A percentile compares a stretch with the other conserved stretches of the same genome.
Evolutionary conservation across 108 stramenopile genomes (phyloP).

Genomic region (Craspedostauros australis): DNA sequence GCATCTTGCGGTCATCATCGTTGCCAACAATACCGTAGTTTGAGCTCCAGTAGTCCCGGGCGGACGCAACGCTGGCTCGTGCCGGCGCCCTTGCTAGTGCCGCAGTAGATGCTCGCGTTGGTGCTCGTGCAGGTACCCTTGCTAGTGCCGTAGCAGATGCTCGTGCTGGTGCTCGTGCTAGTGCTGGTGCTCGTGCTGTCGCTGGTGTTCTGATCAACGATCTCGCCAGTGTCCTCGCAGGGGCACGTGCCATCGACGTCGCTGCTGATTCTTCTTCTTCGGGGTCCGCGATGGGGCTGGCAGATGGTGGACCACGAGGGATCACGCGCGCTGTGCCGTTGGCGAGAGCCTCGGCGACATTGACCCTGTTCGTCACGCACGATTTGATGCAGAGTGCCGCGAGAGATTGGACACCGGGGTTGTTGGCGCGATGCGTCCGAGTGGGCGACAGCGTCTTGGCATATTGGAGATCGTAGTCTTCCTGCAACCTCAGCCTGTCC

Average conservation of each 20-base stretch:
- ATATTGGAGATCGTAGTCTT: constrained; percentile 7
- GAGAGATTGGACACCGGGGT: background rate
- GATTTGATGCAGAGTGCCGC: constrained; percentile 17
- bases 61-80: too few species aligned
- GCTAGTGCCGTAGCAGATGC: too few species aligned
- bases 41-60: too few species aligned
- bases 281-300: constrained; percentile 8
- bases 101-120: too few species aligned
- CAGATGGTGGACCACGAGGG: too few species aligned
- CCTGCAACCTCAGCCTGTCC: constrained; percentile 19
- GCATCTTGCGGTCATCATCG: constrained; percentile 1
- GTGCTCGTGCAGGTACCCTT: background rate
- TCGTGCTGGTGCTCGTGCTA: too few species aligned
- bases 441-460: background rate
- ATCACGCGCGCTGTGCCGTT: constrained; percentile 21
- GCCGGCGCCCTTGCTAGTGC: too few species aligned
- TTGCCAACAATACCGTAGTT: constrained; percentile 8
- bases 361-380: constrained; percentile 26
- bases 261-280: constrained; percentile 2
- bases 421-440: background rate
- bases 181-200: too few species aligned
- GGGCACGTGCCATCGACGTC: too few species aligned
- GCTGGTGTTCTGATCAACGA: too few species aligned
- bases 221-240: too few species aligned
- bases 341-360: constrained; percentile 28